Base-by-base conservation (phyloP, 1,284 basidiomycete genomes). In the Cutaneotrichosporon cavernicola region DNA sequence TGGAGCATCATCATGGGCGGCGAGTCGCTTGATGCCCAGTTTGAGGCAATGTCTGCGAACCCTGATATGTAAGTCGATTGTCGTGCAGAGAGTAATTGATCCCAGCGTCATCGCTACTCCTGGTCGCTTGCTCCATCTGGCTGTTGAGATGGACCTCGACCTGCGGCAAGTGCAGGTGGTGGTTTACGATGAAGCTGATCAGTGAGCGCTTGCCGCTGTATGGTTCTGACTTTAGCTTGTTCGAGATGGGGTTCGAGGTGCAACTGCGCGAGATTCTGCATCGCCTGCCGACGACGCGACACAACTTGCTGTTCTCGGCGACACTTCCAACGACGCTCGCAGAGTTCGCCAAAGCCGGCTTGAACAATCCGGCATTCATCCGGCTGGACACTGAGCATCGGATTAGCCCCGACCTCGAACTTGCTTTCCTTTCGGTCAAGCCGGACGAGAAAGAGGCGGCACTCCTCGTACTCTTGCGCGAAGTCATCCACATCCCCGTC, bases 1-100 rank as follows among this genome's bases (percentile, higher is more conserved):
- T 99, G 97, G 97, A 90, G 92, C 62, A 83, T 99, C 53, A 85
- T 99, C 58, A 95, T 99, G 55, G 97, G 97, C 72, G 97, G 97
- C 63, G 97, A 99, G 77, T 88, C 90, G 43, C 75, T 99, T 79
- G 95, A 99, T 70, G 92, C 96, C 73, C 97, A 99, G 76, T 99
- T 99, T 70, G 90, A 94, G 76, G 90, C 92, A 86, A 93, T 99
- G 76, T 88, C 92, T 10, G 89, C 85, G 75, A 97, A 95, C 74
- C 97, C 97, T 0, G 97, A 97, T 76, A 85, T 97, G 92, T 94
- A 79, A 79, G 91, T 86, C 1, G 40, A n/a, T 21, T 14, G 16
- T 16, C 38, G 16, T n/a, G 26, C 5, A 21, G 34, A 30, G 31
- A 6, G 21, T 14, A 14, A 34, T 58, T 65, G 56, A 62, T 38